phyloP scores from a whole-genome alignment of 192 early-diverging fungal genomes.

The Helicostylum pulchrum region DNA sequence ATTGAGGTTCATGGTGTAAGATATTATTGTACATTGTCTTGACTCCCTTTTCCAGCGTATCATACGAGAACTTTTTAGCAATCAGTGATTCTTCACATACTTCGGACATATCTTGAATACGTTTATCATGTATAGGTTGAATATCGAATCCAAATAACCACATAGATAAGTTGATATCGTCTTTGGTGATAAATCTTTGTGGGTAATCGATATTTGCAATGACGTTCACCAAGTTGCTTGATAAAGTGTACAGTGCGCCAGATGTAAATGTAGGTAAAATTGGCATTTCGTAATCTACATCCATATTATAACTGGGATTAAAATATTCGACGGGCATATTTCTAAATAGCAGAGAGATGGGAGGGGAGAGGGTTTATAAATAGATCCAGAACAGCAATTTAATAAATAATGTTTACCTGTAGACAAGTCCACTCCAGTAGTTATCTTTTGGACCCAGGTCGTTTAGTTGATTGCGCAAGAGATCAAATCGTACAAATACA shows the following conservation, averaged over 20 bases:
- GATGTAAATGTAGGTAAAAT: constrained; percentile 56
- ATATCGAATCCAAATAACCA: constrained; percentile 57
- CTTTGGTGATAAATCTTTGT: constrained; percentile 45
- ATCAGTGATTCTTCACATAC: constrained; percentile 60
- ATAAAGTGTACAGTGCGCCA: constrained; percentile 53
- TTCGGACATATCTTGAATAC: constrained; percentile 48
- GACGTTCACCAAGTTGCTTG: constrained; percentile 43
- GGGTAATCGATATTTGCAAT: constrained; percentile 40
- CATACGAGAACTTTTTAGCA: constrained; percentile 40
- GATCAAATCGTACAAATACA: constrained; percentile 57
- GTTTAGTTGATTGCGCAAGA: constrained; percentile 37
- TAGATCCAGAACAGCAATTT: no score
- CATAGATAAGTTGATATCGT: constrained; percentile 49
- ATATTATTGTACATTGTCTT: constrained; percentile 54
- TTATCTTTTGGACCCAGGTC: constrained; percentile 37
- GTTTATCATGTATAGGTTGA: constrained; percentile 49
- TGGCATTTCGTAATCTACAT: constrained; percentile 43
- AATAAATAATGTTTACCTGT: no score
- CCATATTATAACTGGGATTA: constrained; percentile 39
- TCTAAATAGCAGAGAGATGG: constrained; percentile 26
- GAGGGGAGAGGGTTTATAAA: neutral
- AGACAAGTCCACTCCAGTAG: constrained; percentile 56
- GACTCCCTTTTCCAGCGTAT: constrained; percentile 23
- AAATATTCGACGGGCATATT: constrained; percentile 48
- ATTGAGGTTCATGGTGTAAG: constrained; percentile 34